Evolutionary conservation across 2,329 filamentous ascomycete genomes (phyloP).

Genomic region (Ophiocordyceps camponoti-floridani): DNA sequence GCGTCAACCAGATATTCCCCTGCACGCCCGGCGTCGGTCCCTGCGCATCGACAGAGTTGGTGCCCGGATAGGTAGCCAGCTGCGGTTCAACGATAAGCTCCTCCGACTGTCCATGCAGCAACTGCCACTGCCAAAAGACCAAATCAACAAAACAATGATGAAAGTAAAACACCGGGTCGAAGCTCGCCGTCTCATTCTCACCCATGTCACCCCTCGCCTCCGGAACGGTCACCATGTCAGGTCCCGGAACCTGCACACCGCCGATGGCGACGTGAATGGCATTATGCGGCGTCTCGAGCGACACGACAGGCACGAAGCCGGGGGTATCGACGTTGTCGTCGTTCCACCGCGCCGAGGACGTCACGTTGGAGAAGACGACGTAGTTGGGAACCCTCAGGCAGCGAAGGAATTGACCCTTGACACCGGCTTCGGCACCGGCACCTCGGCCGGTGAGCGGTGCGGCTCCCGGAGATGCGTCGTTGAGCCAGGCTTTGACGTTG

Average conservation of each 20-base stretch:
- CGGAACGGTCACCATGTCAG: conserved; percentile 3
- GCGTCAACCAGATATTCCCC: conserved; percentile 1
- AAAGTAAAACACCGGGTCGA: conserved; percentile 15
- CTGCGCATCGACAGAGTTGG: conserved; percentile 3
- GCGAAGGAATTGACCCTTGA: conserved; percentile 2
- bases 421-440: background rate
- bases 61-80: conserved; percentile 2
- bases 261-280: conserved; percentile 11
- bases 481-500: background rate
- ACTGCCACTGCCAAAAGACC: conserved; percentile 14
- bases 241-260: conserved; percentile 5
- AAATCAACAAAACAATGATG: conserved; percentile 14
- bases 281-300: conserved; percentile 11
- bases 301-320: conserved; percentile 1
- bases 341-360: conserved; percentile 7
- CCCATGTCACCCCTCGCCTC: conserved; percentile 15
- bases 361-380: conserved; percentile 14
- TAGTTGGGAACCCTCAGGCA: conserved; percentile 14
- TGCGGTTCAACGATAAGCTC: conserved; percentile 1
- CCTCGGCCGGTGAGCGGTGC: background rate
- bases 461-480: background rate
- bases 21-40: conserved; percentile 2
- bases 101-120: conserved; percentile 2
- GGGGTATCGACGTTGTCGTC: conserved; percentile 3
- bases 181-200: conserved; percentile 14